Evolutionary conservation across 2,329 filamentous ascomycete genomes (phyloP).

Genomic region (Colletotrichum sublineola): DNA sequence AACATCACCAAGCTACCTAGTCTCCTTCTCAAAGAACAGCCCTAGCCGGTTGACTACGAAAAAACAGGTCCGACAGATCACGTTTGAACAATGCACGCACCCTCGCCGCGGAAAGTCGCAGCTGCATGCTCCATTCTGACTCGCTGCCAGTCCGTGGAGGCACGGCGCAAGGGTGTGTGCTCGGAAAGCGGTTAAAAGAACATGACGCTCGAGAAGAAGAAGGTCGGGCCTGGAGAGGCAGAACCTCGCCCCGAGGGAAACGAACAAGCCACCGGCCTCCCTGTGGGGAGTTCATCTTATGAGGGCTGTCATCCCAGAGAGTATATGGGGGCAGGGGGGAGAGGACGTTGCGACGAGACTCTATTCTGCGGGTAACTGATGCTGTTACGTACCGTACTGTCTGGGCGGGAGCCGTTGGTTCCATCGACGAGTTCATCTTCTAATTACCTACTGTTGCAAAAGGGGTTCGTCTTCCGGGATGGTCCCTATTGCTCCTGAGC

Average conservation of each 20-base stretch:
- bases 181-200: neutral
- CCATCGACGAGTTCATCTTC: no score
- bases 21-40: neutral
- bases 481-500: neutral
- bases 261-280: conserved; percentile 17
- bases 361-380: conserved; percentile 15
- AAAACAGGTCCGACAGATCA: neutral
- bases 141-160: neutral
- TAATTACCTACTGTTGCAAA: no score
- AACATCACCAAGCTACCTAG: neutral
- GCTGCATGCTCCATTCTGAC: neutral
- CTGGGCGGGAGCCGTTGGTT: neutral
- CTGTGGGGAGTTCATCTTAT: conserved; percentile 27
- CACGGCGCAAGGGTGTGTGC: conserved; percentile 2
- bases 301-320: neutral
- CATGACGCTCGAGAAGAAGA: neutral
- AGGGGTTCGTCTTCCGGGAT: neutral
- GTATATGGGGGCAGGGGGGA: neutral
- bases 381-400: neutral
- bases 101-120: neutral
- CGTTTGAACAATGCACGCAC: neutral
- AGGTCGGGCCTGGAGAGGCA: neutral
- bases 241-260: neutral
- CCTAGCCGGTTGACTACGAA: neutral
- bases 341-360: conserved; percentile 21